Base-by-base conservation (phyloP, 1,139 yeast genomes). In the Geotrichum fermentans region DNA sequence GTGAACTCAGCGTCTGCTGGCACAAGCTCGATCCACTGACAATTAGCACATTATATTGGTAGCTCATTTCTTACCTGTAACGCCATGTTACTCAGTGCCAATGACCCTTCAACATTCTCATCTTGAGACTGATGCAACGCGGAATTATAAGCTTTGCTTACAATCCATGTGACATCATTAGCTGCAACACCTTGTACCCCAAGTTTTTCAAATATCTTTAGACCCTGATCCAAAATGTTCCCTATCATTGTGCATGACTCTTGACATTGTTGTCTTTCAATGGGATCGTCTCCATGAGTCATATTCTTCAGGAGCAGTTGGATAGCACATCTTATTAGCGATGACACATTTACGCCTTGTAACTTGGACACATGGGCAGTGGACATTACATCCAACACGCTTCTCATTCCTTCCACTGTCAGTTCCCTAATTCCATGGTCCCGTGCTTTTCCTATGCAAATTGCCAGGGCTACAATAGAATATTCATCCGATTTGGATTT, bases 41-140 rank as follows among this genome's bases (percentile, higher is more conserved):
- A 14, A 21, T 34, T 5, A 21, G n/a, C 39, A 41, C 22, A 17
- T 21, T 14, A 2, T 11, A 18, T 18, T 17, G 16, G n/a, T 8
- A n/a, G 8, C 28, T 24, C 10, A 24, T 21, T 16, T 7, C 40
- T n/a, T 21, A 49, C 52, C 41, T 41, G 36, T 14, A 43, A 24
- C 13, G 50, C 44, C 26, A 39, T 14, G 20, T 50, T 44, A 1
- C 48, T 18, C 26, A 50, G 39, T n/a, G 24, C 36, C 26, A 46
- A 14, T 7, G 50, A 29, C 7, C 32, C 21, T n/a, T 47, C 45
- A 34, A 34, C 10, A 16, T 43, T 39, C 11, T 28, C 37, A 13
- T 48, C 43, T 40, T 51, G 51, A 2, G 45, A 36, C 13, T 44
- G 50, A 32, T 51, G 52, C 13, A 48, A n/a, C 6, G 54, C 54